These are phyloP conservation scores for Apiospora pterosperma DNA, from an alignment of 2,329 filamentous ascomycete species.

Conservation along the genomic window DNA sequence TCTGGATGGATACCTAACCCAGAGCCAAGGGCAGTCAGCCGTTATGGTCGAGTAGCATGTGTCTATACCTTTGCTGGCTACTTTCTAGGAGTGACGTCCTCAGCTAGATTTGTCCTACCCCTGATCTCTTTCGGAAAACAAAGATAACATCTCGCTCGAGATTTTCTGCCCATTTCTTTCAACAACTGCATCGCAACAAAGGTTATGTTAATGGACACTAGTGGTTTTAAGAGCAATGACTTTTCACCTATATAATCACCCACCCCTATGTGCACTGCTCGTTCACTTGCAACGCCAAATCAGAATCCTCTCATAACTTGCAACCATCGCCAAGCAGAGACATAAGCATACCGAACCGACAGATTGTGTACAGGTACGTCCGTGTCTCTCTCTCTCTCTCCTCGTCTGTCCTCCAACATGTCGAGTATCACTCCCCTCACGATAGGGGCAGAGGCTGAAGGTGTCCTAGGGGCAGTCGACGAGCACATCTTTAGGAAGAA, in stretches of 20 bases:
- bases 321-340: background rate
- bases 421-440: background rate
- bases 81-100: background rate
- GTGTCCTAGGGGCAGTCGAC: background rate
- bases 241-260: no score
- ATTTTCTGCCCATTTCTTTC: background rate
- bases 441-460: background rate
- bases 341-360: background rate
- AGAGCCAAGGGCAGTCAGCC: background rate
- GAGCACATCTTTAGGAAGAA: background rate
- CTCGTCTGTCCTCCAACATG: background rate
- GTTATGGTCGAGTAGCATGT: background rate
- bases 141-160: no score
- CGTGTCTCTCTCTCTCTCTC: no score
- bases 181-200: background rate
- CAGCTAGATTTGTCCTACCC: background rate
- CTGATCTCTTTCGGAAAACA: background rate
- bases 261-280: background rate
- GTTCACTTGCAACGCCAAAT: background rate
- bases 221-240: background rate
- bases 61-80: background rate
- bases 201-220: background rate
- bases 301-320: background rate
- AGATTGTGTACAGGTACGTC: background rate
- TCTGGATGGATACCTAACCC: background rate